Base-by-base conservation (phyloP, 306 rosid genomes). In the barrel medic (Medicago truncatula) region DNA sequence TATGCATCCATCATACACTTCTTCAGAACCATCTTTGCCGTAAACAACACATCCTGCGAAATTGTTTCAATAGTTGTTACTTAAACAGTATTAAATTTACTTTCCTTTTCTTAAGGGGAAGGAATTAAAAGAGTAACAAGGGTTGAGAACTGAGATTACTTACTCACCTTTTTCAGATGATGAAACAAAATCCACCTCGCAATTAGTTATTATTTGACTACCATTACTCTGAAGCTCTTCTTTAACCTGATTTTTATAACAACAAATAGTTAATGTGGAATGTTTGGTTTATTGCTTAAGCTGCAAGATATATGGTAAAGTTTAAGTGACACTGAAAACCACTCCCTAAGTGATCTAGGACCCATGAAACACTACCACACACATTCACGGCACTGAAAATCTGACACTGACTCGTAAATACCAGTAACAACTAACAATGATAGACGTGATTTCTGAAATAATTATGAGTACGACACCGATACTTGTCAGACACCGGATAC, bases 161-260 rank as follows among this genome's bases (percentile, higher is more conserved):
- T 14, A 40, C 79, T 68, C 46, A 91, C 98, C 96, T 66, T 88
- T 72, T 60, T 87, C 92, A 47, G 85, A 66, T 54, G 89, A 77
- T 59, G 91, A 80, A 79, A 93, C 81, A 25, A 65, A 81, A 10
- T 76, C 68, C 38, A 93, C 96, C 74, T 87, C 90, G 16, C 76
- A 74, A 56, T 82, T 61, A n/a, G 89, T 63, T 83, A 67, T 81
- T 86, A 93, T 89, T 36, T 53, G 82, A 73, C 94, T 76, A 36
- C 91, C 89, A 72, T 70, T 84, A 73, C 83, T 89, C 84, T 75
- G 86, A 69, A 93, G 83, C 80, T 76, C 91, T 71, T 93, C 92
- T 77, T 73, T 84, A 21, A 93, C 97, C 98, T 93, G 83, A 25
- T 66, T 62, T 75, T 82, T 46, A 18, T 18, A 8, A 13, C 56